These are phyloP conservation scores for Larix sibirica DNA, from an alignment of 83 land plant species.

Conservation along the genomic window DNA sequence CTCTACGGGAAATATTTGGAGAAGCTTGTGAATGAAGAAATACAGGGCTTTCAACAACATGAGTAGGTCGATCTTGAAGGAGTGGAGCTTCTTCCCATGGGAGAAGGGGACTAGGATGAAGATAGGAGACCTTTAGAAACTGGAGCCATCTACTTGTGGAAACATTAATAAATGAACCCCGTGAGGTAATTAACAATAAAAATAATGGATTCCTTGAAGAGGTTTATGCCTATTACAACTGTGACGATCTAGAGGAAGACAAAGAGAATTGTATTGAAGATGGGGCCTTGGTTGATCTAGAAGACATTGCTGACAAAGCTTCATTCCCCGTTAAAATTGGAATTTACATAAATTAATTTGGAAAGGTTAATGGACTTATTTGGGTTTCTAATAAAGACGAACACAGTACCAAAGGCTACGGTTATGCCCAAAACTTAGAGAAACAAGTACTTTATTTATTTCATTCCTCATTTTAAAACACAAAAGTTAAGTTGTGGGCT, in stretches of 20 bases:
- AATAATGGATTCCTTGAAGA: slow-evolving; percentile 12
- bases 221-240: slow-evolving; percentile 2
- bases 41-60: too few relatives aligned
- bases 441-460: slow-evolving; percentile 56
- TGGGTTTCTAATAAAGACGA: background rate
- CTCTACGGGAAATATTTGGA: too few relatives aligned
- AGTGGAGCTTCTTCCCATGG: slow-evolving; percentile 45
- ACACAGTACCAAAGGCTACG: slow-evolving; percentile 55
- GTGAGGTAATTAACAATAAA: slow-evolving; percentile 18
- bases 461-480: too few relatives aligned
- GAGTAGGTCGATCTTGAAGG: slow-evolving; percentile 51
- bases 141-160: slow-evolving; percentile 62
- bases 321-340: slow-evolving; percentile 21
- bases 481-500: too few relatives aligned
- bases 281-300: slow-evolving; percentile 73
- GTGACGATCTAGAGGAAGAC: slow-evolving; percentile 22
- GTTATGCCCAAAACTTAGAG: slow-evolving; percentile 90
- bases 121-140: slow-evolving; percentile 59
- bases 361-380: background rate
- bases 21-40: too few relatives aligned
- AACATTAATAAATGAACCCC: slow-evolving; percentile 30
- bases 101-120: slow-evolving; percentile 78
- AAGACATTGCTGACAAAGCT: slow-evolving; percentile 86
- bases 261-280: slow-evolving; percentile 39
- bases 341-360: slow-evolving; percentile 16